Percentiles rank a stretch among this genome's conserved stretches.
Conservation (phyloP, 352 stramenopile genomes). For the Globisporangium cederbergense region DNA sequence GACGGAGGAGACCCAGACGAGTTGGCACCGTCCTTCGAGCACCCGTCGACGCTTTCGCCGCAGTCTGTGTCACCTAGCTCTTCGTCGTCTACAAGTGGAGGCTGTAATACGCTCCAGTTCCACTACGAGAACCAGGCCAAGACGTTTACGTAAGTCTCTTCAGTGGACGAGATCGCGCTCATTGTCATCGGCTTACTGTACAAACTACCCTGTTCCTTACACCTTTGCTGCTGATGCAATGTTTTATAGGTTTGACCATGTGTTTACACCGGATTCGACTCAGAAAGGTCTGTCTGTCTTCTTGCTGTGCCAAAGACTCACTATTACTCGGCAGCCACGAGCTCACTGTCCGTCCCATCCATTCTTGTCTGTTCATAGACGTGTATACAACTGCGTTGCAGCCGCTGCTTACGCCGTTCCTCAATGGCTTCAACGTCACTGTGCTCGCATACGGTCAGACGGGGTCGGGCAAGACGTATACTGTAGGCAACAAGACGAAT, state of each 20-base stretch:
- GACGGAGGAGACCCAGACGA: background rate
- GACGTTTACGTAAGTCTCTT: slow-evolving; percentile 33
- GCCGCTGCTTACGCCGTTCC: slow-evolving; percentile 40
- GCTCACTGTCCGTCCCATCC: too few relatives aligned
- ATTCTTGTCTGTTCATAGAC: slow-evolving; percentile 12
- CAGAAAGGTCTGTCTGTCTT: slow-evolving; percentile 31
- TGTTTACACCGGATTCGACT: slow-evolving; percentile 33
- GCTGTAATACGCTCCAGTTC: slow-evolving; percentile 29
- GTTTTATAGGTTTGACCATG: slow-evolving; percentile 45
- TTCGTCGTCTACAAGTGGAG: background rate
- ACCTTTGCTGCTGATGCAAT: background rate
- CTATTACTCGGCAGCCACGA: background rate
- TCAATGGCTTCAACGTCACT: slow-evolving; percentile 61
- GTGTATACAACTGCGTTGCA: slow-evolving; percentile 39
- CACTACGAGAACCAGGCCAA: slow-evolving; percentile 39
- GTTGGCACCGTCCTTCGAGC: background rate
- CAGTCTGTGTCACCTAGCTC: slow-evolving; percentile 17
- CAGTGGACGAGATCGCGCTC: too few relatives aligned
- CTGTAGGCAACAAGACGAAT: slow-evolving; percentile 39
- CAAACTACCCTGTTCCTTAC: background rate
- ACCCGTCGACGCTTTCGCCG: slow-evolving; percentile 1
- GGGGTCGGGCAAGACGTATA: slow-evolving; percentile 55
- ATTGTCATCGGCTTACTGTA: too few relatives aligned
- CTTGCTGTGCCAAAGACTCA: background rate
- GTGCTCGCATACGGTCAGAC: slow-evolving; percentile 63